Conservation (phyloP, 2,329 filamentous ascomycete genomes). For the Exophiala phaeomuriformis region DNA sequence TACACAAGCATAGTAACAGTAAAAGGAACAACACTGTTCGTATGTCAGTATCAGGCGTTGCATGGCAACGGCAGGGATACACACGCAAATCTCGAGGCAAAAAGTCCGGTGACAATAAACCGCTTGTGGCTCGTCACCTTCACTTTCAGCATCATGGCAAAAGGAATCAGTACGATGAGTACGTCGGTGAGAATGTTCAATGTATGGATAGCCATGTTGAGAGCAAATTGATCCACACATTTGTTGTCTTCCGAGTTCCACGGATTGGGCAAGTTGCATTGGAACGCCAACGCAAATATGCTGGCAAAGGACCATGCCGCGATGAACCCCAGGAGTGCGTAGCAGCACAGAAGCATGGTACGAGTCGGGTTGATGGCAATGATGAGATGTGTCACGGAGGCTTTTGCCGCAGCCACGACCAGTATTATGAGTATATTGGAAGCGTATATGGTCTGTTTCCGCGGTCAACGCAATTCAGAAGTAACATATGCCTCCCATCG, state of each 20-base stretch:
- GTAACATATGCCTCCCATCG: background rate
- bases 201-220: conserved; percentile 22
- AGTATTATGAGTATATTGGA: conserved; percentile 25
- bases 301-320: conserved; percentile 22
- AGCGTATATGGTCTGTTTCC: conserved; percentile 23
- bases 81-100: conserved; percentile 25
- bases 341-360: conserved; percentile 21
- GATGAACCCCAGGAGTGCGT: conserved; percentile 17
- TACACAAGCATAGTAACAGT: conserved; percentile 20
- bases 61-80: conserved; percentile 7
- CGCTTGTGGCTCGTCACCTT: conserved; percentile 20
- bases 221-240: conserved; percentile 25
- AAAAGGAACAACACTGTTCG: conserved; percentile 22
- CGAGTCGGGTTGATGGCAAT: conserved; percentile 27
- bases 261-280: conserved; percentile 23
- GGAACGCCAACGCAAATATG: conserved; percentile 22
- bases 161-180: conserved; percentile 23
- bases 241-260: conserved; percentile 21
- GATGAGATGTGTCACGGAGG: conserved; percentile 25
- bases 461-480: conserved; percentile 3
- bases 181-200: conserved; percentile 26
- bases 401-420: conserved; percentile 24
- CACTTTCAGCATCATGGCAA: conserved; percentile 26
- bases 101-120: conserved; percentile 24
- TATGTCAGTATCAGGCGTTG: conserved; percentile 2